Base-by-base conservation (phyloP, 164 flowering plant genomes). In the Protea cynaroides region DNA sequence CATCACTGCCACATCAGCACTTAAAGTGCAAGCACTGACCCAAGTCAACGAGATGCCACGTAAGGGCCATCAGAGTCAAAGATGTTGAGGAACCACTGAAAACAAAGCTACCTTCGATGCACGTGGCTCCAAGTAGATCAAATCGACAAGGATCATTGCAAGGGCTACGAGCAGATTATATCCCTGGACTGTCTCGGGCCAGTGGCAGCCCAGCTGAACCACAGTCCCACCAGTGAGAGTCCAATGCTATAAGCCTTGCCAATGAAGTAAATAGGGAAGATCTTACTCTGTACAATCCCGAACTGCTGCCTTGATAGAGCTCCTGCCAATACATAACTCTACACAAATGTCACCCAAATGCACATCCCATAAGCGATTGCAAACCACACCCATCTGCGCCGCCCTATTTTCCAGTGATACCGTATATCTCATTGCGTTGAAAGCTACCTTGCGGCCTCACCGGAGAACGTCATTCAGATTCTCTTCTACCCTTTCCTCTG, bases 211-310 rank as follows among this genome's bases (percentile, higher is more conserved):
- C 5, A 65, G 10, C 68, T 60, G 63, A 79, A 43, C 60, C 79
- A 18, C 60, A 85, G 85, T 15, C 80, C 84, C 29, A 84, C 19
- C 47, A 85, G 64, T 25, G 85, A 76, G 53, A 65, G 9, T 0
- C 78, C 84, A 43, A 90, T 46, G 25, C 82, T n/a, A 19, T 18
- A 75, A 25, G 74, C 77, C 84, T 85, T 69, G 19, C 79, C 66
- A 70, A 71, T 69, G 65, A 88, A 89, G 66, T 89, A 92, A 52
- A 84, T 84, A 0, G 93, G 95, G 56, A 85, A 92, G 0, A 89
- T 73, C 84, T 80, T 86, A 77, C 95, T 89, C 75, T 89, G 96
- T 62, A 86, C 86, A 74, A 86, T 29, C 12, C 76, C 92, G 61
- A 89, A 84, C 69, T 86, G 95, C 44, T 84, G 86, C 74, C 83